These are phyloP conservation scores for Penicillium canariense DNA, from an alignment of 495 filamentous ascomycete genomes.

Conservation along the genomic window DNA sequence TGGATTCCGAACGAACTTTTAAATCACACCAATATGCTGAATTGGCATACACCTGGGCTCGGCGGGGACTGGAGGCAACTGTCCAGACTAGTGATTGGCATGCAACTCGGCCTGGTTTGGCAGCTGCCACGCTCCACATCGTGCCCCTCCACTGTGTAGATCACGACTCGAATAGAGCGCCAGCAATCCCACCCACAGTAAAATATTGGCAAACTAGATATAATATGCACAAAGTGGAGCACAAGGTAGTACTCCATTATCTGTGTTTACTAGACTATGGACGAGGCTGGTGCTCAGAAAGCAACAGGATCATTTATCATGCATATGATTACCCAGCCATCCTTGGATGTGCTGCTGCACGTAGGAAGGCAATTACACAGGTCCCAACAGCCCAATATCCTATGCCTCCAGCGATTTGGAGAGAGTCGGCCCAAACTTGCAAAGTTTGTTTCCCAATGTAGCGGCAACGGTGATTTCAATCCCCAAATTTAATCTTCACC, in stretches of 20 bases:
- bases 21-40: too few relatives aligned
- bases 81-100: too few relatives aligned
- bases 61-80: too few relatives aligned
- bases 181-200: background rate
- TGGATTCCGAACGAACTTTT: too few relatives aligned
- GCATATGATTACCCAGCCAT: background rate
- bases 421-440: conserved; percentile 8
- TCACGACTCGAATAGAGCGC: background rate
- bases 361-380: conserved; percentile 9
- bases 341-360: conserved; percentile 1
- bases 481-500: background rate
- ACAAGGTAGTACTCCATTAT: too few relatives aligned
- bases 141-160: background rate
- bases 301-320: background rate
- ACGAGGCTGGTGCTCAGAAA: background rate
- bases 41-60: too few relatives aligned
- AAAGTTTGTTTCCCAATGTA: conserved; percentile 11
- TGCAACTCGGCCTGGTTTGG: background rate
- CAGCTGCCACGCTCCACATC: background rate
- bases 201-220: background rate
- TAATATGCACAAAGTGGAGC: background rate
- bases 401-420: conserved; percentile 6
- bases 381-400: conserved; percentile 7
- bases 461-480: conserved; percentile 11
- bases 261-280: background rate